Percentiles rank a stretch among this genome's conserved stretches.
Evolutionary conservation across 345 rosid genomes (phyloP).

Genomic region (Rhodamnia argentea): DNA sequence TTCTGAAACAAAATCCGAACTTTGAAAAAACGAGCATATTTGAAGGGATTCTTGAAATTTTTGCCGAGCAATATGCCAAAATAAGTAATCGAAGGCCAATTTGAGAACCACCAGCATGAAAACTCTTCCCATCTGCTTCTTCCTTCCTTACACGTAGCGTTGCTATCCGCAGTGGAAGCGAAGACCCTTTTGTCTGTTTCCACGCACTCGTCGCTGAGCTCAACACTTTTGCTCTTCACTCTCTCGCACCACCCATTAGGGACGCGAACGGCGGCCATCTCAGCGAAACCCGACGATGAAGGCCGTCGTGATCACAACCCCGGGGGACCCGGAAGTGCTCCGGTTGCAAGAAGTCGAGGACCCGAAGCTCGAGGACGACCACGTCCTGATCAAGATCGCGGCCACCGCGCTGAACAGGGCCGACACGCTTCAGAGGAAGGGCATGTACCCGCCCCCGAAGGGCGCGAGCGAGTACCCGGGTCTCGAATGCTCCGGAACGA

Average conservation of each 20-base stretch:
- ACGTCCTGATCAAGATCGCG: slow-evolving; percentile 58
- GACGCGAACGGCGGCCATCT: background rate
- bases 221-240: background rate
- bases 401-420: slow-evolving; percentile 80
- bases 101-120: background rate
- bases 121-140: too few species aligned
- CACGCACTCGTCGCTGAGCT: background rate
- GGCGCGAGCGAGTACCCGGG: slow-evolving; percentile 68
- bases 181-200: background rate
- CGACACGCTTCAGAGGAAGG: slow-evolving; percentile 66
- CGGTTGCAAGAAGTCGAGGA: slow-evolving; percentile 62
- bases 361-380: slow-evolving; percentile 53
- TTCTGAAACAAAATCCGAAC: background rate
- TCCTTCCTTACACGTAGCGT: background rate
- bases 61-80: background rate
- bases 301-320: slow-evolving; percentile 63
- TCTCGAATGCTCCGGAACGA: slow-evolving; percentile 82
- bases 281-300: slow-evolving; percentile 26
- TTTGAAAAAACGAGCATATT: background rate
- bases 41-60: background rate
- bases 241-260: background rate
- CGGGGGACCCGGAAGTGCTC: slow-evolving; percentile 76
- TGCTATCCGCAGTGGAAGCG: background rate
- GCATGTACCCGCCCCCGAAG: slow-evolving; percentile 64
- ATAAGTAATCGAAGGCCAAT: background rate